A percentile compares a stretch with the other conserved stretches of the same genome.
phyloP scores from a whole-genome alignment of 1,284 basidiomycete species.

The Athelia psychrophila region DNA sequence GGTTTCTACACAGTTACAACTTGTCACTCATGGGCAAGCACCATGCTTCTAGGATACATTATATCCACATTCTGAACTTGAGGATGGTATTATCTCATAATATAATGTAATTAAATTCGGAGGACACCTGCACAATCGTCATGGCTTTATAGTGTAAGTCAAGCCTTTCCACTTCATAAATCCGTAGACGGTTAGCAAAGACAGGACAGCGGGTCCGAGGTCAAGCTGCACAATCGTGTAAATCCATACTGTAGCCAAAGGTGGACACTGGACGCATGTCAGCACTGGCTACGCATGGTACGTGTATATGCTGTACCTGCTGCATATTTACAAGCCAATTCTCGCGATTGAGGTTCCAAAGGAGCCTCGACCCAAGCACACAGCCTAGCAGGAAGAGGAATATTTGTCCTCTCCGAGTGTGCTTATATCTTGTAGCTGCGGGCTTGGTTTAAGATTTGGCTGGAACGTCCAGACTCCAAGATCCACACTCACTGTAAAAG shows the following conservation, averaged over 20 bases:
- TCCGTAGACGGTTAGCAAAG: constrained; percentile 46
- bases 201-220: constrained; percentile 56
- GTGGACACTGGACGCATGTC: constrained; percentile 52
- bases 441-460: constrained; percentile 4
- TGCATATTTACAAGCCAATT: constrained; percentile 67
- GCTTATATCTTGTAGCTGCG: constrained; percentile 64
- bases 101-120: no score
- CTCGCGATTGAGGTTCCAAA: constrained; percentile 67
- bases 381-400: constrained; percentile 56
- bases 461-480: not conserved
- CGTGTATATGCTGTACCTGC: constrained; percentile 46
- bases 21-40: not conserved
- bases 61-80: not conserved
- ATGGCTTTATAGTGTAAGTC: constrained; percentile 27
- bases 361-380: constrained; percentile 57
- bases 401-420: constrained; percentile 46
- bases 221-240: constrained; percentile 68
- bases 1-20: no score
- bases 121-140: no score
- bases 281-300: constrained; percentile 3
- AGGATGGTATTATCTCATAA: no score
- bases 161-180: constrained; percentile 63
- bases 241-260: constrained; percentile 73
- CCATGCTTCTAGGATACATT: not conserved
- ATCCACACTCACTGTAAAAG: constrained; percentile 63